phyloP scores from a whole-genome alignment of 2,329 filamentous ascomycete species.

The Colletotrichum incanum region DNA sequence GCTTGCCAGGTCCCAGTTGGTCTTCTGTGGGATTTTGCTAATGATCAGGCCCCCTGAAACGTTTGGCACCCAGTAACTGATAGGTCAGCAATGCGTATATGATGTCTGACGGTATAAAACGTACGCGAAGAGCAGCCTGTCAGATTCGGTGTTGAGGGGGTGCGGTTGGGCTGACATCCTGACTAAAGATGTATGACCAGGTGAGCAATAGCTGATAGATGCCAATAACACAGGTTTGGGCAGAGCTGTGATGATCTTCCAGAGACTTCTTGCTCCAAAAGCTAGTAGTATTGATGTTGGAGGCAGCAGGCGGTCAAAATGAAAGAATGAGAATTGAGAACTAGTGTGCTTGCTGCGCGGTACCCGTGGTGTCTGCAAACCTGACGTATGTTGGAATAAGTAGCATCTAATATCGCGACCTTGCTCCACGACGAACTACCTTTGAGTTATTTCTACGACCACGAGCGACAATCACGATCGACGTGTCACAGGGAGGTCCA shows the following conservation, averaged over 20 bases:
- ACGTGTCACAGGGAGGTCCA: not conserved
- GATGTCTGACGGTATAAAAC: not conserved
- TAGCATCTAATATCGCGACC: not conserved
- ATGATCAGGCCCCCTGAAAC: conserved; percentile 69
- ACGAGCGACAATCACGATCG: not conserved
- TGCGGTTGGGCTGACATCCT: conserved; percentile 31
- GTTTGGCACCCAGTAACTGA: conserved; percentile 68
- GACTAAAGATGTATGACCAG: too few species aligned
- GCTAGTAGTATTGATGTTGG: too few species aligned
- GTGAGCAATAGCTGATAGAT: not conserved
- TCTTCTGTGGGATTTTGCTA: conserved; percentile 66
- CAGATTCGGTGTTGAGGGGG: conserved; percentile 34
- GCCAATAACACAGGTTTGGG: not conserved
- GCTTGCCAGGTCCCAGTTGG: conserved; percentile 63
- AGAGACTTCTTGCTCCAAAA: not conserved
- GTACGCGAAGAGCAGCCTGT: conserved; percentile 46
- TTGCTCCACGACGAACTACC: not conserved
- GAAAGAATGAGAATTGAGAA: not conserved
- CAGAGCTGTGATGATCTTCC: not conserved
- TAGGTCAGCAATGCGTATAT: conserved; percentile 35
- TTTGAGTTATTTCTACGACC: not conserved
- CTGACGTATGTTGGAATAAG: not conserved
- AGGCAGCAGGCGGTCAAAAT: not conserved
- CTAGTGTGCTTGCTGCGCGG: not conserved
- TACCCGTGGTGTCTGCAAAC: too few species aligned